Conservation (phyloP, 2,329 filamentous ascomycete genomes). For the Corinectria fuckeliana region DNA sequence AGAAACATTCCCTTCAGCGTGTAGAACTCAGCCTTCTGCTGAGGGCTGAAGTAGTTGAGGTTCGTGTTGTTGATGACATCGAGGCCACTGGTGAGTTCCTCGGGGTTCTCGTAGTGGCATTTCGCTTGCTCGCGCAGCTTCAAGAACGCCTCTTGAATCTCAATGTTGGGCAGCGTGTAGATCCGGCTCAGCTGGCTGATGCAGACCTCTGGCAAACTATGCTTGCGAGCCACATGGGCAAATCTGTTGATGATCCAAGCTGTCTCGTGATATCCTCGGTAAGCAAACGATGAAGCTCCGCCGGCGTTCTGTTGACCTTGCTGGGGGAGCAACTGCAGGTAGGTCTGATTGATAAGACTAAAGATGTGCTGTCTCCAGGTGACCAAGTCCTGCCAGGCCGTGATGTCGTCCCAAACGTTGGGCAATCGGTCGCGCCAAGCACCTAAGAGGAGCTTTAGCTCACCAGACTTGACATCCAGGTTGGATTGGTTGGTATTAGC, state of each 20-base stretch:
- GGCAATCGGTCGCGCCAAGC: conserved; percentile 96
- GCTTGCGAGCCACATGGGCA: conserved; percentile 95
- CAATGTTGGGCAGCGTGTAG: conserved; percentile 98
- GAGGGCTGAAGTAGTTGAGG: conserved; percentile 93
- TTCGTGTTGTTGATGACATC: conserved; percentile 99
- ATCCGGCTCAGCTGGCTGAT: conserved; percentile 97
- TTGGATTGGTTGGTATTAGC: conserved; percentile 83
- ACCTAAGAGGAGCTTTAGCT: conserved; percentile 90
- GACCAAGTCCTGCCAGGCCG: conserved; percentile 98
- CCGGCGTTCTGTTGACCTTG: conserved; percentile 78
- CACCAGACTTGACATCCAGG: conserved; percentile 91
- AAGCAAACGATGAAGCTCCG: conserved; percentile 87
- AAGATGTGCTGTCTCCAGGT: conserved; percentile 99
- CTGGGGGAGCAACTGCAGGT: conserved; percentile 81
- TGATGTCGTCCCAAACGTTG: conserved; percentile 99
- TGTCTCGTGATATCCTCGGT: conserved; percentile 96
- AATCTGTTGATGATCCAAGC: conserved; percentile 99
- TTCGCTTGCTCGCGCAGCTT: conserved; percentile 99
- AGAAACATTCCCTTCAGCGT: conserved; percentile 99
- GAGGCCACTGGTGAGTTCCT: conserved; percentile 88
- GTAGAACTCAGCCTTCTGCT: conserved; percentile 99
- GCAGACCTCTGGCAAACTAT: conserved; percentile 95
- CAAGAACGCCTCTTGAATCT: conserved; percentile 98
- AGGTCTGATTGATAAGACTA: conserved; percentile 93
- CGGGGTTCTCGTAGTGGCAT: conserved; percentile 95